These are phyloP conservation scores for Acacia melanoxylon DNA, from an alignment of 306 rosid genomes.

Conservation along the genomic window DNA sequence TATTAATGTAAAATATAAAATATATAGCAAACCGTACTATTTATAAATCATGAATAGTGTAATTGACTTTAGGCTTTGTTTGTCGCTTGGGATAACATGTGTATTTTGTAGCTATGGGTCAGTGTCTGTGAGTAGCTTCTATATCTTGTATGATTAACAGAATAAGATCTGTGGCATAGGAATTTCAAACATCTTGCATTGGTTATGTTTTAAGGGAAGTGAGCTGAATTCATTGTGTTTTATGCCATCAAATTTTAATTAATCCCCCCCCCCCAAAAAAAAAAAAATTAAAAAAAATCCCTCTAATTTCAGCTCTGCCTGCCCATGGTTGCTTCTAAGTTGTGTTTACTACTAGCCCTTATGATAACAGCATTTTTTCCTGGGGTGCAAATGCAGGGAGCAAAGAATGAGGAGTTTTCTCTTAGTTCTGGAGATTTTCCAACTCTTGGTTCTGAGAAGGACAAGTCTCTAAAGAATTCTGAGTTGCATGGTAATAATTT, in stretches of 20 bases:
- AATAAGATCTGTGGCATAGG: neutral
- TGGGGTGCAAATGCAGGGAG: constrained; percentile 52
- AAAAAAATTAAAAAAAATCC: neutral
- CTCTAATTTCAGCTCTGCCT: neutral
- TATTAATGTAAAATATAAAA: neutral
- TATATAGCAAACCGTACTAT: neutral
- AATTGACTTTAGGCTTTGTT: neutral
- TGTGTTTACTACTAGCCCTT: neutral
- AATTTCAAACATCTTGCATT: neutral
- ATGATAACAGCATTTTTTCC: neutral
- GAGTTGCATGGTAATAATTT: constrained; percentile 63
- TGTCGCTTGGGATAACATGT: neutral
- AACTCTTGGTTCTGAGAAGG: constrained; percentile 91
- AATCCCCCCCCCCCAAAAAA: neutral
- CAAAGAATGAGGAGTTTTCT: constrained; percentile 74
- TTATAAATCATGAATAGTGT: neutral
- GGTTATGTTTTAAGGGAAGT: neutral
- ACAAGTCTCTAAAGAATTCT: constrained; percentile 54
- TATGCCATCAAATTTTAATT: neutral
- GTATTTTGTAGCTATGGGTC: neutral
- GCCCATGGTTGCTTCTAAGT: neutral
- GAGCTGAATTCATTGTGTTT: neutral
- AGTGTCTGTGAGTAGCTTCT: neutral
- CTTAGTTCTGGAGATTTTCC: constrained; percentile 94
- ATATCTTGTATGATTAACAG: neutral